Evolutionary conservation across 768 basidiomycete species (phyloP).

Genomic region (Clitopilus hobsonii): DNA sequence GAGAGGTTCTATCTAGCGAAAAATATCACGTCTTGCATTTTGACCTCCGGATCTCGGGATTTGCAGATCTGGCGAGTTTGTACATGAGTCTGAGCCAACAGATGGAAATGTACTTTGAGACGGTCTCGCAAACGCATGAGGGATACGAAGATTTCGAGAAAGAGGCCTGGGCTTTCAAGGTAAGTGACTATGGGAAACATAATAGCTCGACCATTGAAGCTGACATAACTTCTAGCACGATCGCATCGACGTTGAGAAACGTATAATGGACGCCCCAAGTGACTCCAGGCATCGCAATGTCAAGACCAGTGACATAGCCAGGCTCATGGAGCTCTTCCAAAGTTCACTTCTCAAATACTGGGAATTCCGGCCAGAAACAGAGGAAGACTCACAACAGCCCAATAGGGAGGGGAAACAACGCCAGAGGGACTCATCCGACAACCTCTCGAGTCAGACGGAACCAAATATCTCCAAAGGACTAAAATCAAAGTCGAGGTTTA

Average conservation of each 20-base stretch:
- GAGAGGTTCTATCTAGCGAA: conserved; percentile 67
- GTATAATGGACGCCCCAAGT: conserved; percentile 41
- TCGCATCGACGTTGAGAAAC: conserved; percentile 66
- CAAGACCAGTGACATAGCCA: conserved; percentile 74
- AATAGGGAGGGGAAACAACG: conserved; percentile 19
- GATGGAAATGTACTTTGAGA: conserved; percentile 78
- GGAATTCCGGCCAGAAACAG: conserved; percentile 51
- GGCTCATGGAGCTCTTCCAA: conserved; percentile 86
- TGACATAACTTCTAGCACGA: conserved; percentile 50
- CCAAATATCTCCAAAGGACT: conserved; percentile 8
- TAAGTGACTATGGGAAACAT: conserved; percentile 17
- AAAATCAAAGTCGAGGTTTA: conserved; percentile 21
- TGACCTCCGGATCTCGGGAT: conserved; percentile 79
- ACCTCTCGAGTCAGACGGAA: conserved; percentile 32
- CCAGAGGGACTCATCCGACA: conserved; percentile 23
- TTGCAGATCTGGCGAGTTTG: conserved; percentile 74
- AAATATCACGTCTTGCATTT: conserved; percentile 80
- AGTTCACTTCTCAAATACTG: conserved; percentile 70
- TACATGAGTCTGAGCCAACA: conserved; percentile 75
- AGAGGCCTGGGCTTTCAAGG: conserved; percentile 80
- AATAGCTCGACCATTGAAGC: not conserved
- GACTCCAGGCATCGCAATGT: conserved; percentile 43
- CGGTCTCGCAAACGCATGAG: conserved; percentile 48
- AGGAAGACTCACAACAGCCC: conserved; percentile 13
- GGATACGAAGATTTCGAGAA: conserved; percentile 72